Evolutionary conservation across 495 filamentous ascomycete species (phyloP), one percentile per base, ranked within the genome.

Genomic region (Neohortaea acidophila): DNA sequence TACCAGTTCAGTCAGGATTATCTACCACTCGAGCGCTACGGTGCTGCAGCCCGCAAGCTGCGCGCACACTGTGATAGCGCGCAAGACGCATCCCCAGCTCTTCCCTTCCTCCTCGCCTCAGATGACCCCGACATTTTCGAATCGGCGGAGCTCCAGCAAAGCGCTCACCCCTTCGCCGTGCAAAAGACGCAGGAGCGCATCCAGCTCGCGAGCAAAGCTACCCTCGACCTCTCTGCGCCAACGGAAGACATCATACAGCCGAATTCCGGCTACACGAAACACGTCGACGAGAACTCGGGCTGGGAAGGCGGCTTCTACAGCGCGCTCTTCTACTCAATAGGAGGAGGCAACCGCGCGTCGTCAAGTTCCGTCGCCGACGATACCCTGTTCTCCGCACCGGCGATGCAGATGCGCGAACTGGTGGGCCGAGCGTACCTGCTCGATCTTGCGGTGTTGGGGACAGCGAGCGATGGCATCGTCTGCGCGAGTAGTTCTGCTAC

Each of bases 301-400:
- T 82, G 78, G 78, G 77, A 81, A 49, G 77, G 78, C 22, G 78
- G 78, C 6, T 84, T 84, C 58, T 82, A 73, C 55, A 59, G 63
- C 17, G 63, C 66, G 43, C 70, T 81, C 57, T 82, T 84, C 53
- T 79, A 72, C 69, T 67, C 67, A 29, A 56, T 82, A 1, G 78
- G 77, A 19, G 52, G 54, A 15, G 9, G 24, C 33, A 34, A 45
- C 18, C 31, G 20, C 26, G 4, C 12, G 23, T 14, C 32, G 21
- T 19, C 35, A 17, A 20, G 24, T 14, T 10, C 22, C 10, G 15
- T n/a, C 31, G 18, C 8, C 29, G 20, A 26, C 13, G 9, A 8
- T 7, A 23, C 44, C 36, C 21, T 36, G 4, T 61, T 67, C 11
- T 65, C 73, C 19, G 59, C 65, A 3, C 66, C 66, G 36, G 64